phyloP scores from a whole-genome alignment of 495 filamentous ascomycete species.

The Penicillium longicatenatum region DNA sequence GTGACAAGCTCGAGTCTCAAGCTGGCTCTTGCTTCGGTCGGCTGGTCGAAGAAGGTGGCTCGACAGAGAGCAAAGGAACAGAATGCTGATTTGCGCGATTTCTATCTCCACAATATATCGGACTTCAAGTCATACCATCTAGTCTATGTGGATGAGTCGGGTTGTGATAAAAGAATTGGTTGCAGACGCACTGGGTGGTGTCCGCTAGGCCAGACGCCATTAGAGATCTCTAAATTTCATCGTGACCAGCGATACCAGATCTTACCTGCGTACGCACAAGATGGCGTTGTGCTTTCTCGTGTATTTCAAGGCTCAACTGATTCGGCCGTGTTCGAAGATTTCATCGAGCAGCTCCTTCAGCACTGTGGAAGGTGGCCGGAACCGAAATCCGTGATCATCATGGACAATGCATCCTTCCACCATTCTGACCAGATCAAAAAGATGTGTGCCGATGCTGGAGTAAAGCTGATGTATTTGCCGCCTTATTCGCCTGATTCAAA shows the following conservation, averaged over 20 bases:
- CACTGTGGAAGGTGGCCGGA: not conserved
- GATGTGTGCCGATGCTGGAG: not conserved
- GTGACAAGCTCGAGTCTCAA: constrained; percentile 7
- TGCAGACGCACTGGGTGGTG: constrained; percentile 1
- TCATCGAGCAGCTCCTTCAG: not conserved
- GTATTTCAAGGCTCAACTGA: constrained; percentile 1
- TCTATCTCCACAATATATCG: not conserved
- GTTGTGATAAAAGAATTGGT: not conserved
- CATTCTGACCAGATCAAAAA: not conserved
- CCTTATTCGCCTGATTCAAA: not conserved
- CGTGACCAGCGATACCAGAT: constrained; percentile 3
- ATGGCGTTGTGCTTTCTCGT: not conserved
- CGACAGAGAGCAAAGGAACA: not conserved
- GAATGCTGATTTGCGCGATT: not conserved
- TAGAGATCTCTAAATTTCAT: constrained; percentile 1
- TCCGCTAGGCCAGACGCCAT: not conserved
- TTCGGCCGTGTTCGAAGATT: not conserved
- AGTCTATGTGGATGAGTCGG: not conserved
- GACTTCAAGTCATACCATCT: not conserved
- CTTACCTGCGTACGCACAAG: not conserved
- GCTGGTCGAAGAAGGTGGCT: constrained; percentile 15
- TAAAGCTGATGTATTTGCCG: not conserved
- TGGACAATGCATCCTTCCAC: not conserved
- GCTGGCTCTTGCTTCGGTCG: constrained; percentile 10
- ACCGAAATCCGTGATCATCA: not conserved